Base-by-base conservation (phyloP, 2,329 filamentous ascomycete species). In the Alternaria sp. region DNA sequence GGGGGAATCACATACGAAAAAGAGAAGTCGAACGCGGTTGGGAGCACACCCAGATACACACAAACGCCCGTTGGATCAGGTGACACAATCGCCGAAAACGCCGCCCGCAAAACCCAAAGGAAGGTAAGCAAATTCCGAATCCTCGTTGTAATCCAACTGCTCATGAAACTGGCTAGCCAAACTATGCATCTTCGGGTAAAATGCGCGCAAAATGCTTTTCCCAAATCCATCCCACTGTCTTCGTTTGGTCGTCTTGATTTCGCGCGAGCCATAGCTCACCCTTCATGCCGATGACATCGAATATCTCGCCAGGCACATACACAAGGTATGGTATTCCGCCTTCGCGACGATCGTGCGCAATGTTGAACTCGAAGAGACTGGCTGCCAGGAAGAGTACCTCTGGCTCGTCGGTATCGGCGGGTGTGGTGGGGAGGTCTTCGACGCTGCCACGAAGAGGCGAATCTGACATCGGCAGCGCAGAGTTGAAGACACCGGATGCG, bases 221-320 rank as follows among this genome's bases (percentile, higher is more conserved):
- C 96, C 96, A 99, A 74, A 99, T 97, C 96, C 96, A 99, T 55
- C 96, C 96, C 32, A 98, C 90, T 68, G 89, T 86, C 68, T 91
- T 87, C 11, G 84, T 86, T 2, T 89, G 83, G 79, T 99, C 96
- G 76, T 99, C 96, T 81, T 99, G 96, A 77, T 99, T 99, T 80
- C 93, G 93, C 57, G 96, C 96, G 61, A 99, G 88, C 96, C 96
- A 99, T 52, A 98, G 86, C 83, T 99, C 96, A 67, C 96, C 96
- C 79, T 97, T 97, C 80, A 97, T 94, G 28, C 91, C 96, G 76
- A 99, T 93, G 57, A 99, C 84, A 73, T 86, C 82, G 71, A 85
- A 84, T 52, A 85, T 83, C 76, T 99, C 96, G 69, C 96, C 96
- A 57, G 94, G 92, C 70, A 95, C 92, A 81, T 99, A 99, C 47